These are phyloP conservation scores for Globisporangium alternatum DNA, from an alignment of 352 stramenopile species.

Conservation along the genomic window DNA sequence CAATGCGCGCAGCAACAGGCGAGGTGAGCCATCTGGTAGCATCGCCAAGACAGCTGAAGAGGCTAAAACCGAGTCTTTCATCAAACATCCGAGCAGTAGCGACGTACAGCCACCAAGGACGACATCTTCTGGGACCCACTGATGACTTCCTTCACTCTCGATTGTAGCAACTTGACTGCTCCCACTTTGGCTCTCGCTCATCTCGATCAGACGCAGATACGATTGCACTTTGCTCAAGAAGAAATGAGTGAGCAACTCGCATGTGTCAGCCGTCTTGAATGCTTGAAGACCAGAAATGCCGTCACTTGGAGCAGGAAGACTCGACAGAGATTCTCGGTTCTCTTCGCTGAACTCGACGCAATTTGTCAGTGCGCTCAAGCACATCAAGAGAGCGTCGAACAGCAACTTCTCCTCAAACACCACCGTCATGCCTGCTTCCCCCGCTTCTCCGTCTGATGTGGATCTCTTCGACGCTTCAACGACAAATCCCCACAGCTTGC, in stretches of 20 bases:
- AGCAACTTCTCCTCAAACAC: conserved; percentile 38
- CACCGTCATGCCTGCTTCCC: neutral
- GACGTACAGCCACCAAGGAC: conserved; percentile 68
- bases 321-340: conserved; percentile 45
- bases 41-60: conserved; percentile 29
- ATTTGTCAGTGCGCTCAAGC: conserved; percentile 72
- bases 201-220: conserved; percentile 47
- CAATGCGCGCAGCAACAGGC: conserved; percentile 50
- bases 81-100: conserved; percentile 70
- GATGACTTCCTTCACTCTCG: conserved; percentile 23
- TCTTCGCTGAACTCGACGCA: conserved; percentile 55
- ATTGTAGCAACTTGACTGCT: neutral
- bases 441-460: neutral
- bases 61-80: conserved; percentile 46
- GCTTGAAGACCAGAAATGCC: neutral
- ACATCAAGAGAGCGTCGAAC: conserved; percentile 58
- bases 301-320: conserved; percentile 10
- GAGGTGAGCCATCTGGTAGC: conserved; percentile 45
- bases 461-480: conserved; percentile 7
- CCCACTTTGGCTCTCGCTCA: conserved; percentile 20
- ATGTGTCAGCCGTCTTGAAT: conserved; percentile 19
- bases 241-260: conserved; percentile 43
- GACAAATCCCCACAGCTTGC: conserved; percentile 22
- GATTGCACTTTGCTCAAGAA: conserved; percentile 57
- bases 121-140: conserved; percentile 71